These are phyloP conservation scores for Colletotrichum caudatum DNA, from an alignment of 2,329 filamentous ascomycete genomes.

Conservation along the genomic window DNA sequence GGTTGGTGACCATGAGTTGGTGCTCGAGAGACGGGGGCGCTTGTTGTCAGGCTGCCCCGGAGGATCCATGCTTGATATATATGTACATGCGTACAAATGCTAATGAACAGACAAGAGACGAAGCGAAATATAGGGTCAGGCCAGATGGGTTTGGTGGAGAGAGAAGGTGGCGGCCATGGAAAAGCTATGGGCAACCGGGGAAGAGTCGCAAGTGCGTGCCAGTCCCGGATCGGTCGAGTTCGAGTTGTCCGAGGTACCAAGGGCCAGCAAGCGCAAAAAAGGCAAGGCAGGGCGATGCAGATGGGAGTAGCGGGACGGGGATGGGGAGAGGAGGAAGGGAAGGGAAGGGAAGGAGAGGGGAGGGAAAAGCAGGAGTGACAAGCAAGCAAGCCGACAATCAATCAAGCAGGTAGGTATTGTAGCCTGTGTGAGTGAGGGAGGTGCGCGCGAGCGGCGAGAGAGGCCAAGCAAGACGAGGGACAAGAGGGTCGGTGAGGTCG, in stretches of 20 bases:
- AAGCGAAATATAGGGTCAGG: conserved; percentile 43
- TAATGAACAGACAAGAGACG: conserved; percentile 42
- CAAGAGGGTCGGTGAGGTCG: background rate
- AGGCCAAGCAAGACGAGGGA: conserved; percentile 33
- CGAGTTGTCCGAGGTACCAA: background rate
- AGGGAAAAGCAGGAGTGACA: conserved; percentile 17
- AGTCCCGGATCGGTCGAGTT: conserved; percentile 22
- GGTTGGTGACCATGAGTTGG: conserved; percentile 58
- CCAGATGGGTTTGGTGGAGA: conserved; percentile 39
- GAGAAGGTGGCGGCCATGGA: conserved; percentile 49
- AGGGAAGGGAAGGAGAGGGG: background rate
- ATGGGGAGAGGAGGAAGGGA: conserved; percentile 11
- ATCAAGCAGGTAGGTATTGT: conserved; percentile 14
- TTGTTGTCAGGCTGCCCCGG: conserved; percentile 69
- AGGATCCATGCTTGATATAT: conserved; percentile 70
- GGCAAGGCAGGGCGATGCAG: conserved; percentile 16
- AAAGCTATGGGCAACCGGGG: conserved; percentile 49
- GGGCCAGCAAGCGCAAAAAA: background rate
- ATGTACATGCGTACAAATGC: conserved; percentile 53
- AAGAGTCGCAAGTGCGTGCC: conserved; percentile 21
- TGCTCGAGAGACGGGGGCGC: conserved; percentile 65
- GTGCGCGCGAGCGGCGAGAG: background rate
- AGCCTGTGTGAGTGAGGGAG: conserved; percentile 31
- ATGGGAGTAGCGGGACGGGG: conserved; percentile 30
- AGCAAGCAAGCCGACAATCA: conserved; percentile 30